Evolutionary conservation across 257 asterid genomes (phyloP), one percentile per base, ranked within the genome.

Genomic region (Rehmannia glutinosa): DNA sequence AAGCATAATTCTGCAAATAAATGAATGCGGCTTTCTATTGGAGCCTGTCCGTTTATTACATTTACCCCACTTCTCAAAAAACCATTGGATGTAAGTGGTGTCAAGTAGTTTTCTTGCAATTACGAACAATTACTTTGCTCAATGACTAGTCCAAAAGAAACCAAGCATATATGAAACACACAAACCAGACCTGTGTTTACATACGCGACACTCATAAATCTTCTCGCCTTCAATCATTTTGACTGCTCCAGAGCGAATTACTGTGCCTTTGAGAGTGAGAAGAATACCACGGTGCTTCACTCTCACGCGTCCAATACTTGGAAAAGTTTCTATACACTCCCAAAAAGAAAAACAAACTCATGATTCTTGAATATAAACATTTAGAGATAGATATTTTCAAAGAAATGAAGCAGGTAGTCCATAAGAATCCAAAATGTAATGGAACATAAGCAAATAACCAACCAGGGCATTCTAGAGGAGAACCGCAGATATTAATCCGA

Each of bases 201-300:
- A 94, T 46, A 76, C 77, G 68, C 89, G 82, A 68, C 99, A 94
- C 83, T 88, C 95, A 50, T 79, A 94, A 50, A 72, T 69, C 88
- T 86, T 93, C 79, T 88, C 96, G 52, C 97, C 97, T 88, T 93
- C 96, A 70, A 91, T 88, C 99, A 93, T 90, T 88, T 91, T 93
- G 63, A 90, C 80, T 59, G 97, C 86, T 76, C 99, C 95, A 53
- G 97, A 88, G 82, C 99, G 82, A 62, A 91, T 93, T 55, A 93
- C 96, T 49, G 96, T 93, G 78, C 99, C 99, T 66, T 93, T 88
- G 74, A 93, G 86, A 62, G 99, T 86, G 71, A 93, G 95, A 80
- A 94, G 97, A 60, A 88, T 85, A 67, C 96, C 92, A 1, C 85
- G 91, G 79, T 94, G 99, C 83, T 85, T 94, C 80, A 87, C 96